Evolutionary conservation across 257 asterid species (phyloP), one percentile per base, ranked within the genome.

Genomic region (Mentha longifolia): DNA sequence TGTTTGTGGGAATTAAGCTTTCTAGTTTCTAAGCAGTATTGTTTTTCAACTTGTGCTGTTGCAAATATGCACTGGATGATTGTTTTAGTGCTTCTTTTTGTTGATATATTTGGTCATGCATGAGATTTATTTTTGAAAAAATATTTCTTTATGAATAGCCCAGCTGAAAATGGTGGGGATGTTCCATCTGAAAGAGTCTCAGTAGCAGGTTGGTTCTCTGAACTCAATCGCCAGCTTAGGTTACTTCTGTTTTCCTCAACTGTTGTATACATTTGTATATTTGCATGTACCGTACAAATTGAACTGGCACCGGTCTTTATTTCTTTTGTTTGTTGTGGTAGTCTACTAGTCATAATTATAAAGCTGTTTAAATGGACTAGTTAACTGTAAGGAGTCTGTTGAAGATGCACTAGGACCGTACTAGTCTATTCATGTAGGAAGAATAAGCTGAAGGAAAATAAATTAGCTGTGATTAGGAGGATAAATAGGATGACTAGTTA

Each of bases 171-270:
- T 49, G 78, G 77, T 55, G 81, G 74, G 58, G 82, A 71, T 82
- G 80, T 82, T 67, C 70, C 89, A 39, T 76, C 85, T 55, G 91
- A 81, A 74, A 79, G 77, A 79, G 50, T 80, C 60, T 61, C 89
- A 0, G 71, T 89, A 43, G 83, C 96, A 89, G 96, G 97, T 89
- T 69, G 78, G 74, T 74, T 76, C 65, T 68, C 49, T 45, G 22
- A 54, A 35, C 54, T 60, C 67, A n/a, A 61, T 50, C 14, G 0
- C 64, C 31, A 2, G 25, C 30, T 0, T 15, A 6, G 35, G 57
- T 70, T 58, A 4, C 72, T 15, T 56, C 74, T 41, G 39, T 46
- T 74, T 50, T 13, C 61, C 64, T 52, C 52, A 62, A 15, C 7
- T 50, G 17, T 35, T 37, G n/a, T 13, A 17, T 68, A 54, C 20